Evolutionary conservation across 2,329 filamentous ascomycete species (phyloP), one percentile per base, ranked within the genome.

Genomic region (Colletotrichum graminicola): DNA sequence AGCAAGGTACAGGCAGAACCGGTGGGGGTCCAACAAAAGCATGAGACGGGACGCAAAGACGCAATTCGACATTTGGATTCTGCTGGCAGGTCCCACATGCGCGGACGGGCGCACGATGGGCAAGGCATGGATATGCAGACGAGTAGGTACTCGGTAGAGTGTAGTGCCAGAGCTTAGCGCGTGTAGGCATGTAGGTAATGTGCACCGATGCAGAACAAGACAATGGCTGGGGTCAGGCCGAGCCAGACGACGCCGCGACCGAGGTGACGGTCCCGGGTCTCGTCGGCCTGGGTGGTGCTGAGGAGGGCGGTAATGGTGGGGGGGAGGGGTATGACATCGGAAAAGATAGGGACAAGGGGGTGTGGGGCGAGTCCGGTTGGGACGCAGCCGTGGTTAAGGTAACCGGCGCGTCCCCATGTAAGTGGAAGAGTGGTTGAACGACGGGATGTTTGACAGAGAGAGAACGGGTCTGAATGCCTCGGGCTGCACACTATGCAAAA

Each of bases 21-120:
- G 68, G 65, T 71, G 68, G 68, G 68, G 68, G 68, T 68, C 68
- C 68, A 71, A 71, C 68, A 68, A 71, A 71, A 68, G 55, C 41
- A 52, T 60, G 51, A 60, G 65, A 71, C 65, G 57, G 57, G 65
- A 71, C 65, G 57, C 57, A 62, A 68, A 67, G 64, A 54, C 52
- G 36, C 64, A 68, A 71, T 67, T 59, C 52, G 59, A 63, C 65
- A 62, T 47, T 47, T 68, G 32, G 68, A 39, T 36, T 34, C 32
- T 36, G 67, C 43, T 45, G 43, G 51, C 56, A 71, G 56, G 67
- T 51, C 67, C 67, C 67, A 71, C 67, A 67, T 67, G 43, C 51
- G 43, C 26, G 43, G 62, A 56, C 63, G 63, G 67, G 64, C 67
- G 67, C 56, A 62, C 51, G 41, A 26, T 49, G 63, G 51, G n/a